Base-by-base conservation (phyloP, 2,329 filamentous ascomycete species). In the Fusarium floridanum region DNA sequence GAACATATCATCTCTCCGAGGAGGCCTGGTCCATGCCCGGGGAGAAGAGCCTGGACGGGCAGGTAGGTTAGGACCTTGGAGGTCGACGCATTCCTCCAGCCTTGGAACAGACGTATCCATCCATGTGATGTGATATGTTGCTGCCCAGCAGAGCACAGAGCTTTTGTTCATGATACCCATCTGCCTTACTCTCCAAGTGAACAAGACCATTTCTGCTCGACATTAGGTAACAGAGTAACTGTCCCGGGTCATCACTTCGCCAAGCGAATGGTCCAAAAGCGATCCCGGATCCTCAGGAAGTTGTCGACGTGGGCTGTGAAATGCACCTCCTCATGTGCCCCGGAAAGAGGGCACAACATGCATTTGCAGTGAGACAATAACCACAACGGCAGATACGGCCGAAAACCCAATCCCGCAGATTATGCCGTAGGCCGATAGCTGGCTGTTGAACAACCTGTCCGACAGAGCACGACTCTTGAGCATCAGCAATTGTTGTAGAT, bases 11-110 rank as follows among this genome's bases (percentile, higher is more conserved):
- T 61, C 34, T 56, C 55, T 60, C 67, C 36, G 29, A 67, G 22
- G 43, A 64, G 45, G 57, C 64, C 61, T 74, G 61, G 34, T 64
- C 64, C 69, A 53, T 57, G 68, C 61, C 27, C 20, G 60, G 56
- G 45, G 57, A 53, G 27, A 32, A 29, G 20, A 17, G 57, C 45
- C 43, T 50, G 53, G 59, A 59, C 10, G 45, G 45, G n/a, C 34
- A 73, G 43, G 55, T 56, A 39, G 29, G 59, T 50, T 24, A 57
- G 32, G 67, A 39, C 36, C 37, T 45, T 37, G 56, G 45, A 57
- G 36, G 36, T 48, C 10, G 20, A 60, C 45, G 20, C 45, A 50
- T 50, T 50, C 22, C 22, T 50, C 24, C 24, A 53, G 48, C 48
- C 48, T 53, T 53, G 24, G 14, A 32, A 12, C 6, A n/a, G 24